Percentiles rank a stretch among this genome's conserved stretches.
Conservation (phyloP, 2,329 filamentous ascomycete genomes). For the Fusarium guadeloupense region DNA sequence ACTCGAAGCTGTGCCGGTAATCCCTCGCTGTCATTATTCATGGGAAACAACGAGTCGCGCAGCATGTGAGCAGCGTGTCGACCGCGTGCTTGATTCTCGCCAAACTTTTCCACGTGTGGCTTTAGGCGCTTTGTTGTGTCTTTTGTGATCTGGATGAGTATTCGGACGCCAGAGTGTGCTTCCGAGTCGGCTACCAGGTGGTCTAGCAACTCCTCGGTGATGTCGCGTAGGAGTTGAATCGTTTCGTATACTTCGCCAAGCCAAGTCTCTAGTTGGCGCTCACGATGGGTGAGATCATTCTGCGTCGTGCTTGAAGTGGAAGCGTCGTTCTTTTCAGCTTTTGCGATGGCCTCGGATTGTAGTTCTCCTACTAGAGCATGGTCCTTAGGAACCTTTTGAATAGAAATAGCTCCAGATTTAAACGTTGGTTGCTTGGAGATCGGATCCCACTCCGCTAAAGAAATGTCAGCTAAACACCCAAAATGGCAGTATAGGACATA, state of each 20-base stretch:
- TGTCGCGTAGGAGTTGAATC: not conserved
- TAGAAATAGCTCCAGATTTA: not conserved
- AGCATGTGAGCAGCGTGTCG: not conserved
- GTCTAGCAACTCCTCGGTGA: not conserved
- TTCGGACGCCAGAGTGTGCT: not conserved
- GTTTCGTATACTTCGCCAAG: not conserved
- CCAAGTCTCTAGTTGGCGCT: not conserved
- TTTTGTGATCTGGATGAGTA: not conserved
- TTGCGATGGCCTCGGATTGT: not conserved
- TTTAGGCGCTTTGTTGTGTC: not conserved
- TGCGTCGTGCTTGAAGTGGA: not conserved
- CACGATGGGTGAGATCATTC: not conserved
- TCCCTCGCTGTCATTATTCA: not conserved
- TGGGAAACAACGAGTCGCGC: not conserved
- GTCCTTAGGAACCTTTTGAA: accelerated
- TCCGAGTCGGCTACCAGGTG: not conserved
- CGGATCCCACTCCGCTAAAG: not conserved
- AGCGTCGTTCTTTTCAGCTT: not conserved
- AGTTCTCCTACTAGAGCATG: accelerated
- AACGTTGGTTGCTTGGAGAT: not conserved
- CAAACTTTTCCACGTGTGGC: not conserved
- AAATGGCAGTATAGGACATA: not conserved
- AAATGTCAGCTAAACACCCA: not conserved
- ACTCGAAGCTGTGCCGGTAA: not conserved
- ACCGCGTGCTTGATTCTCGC: not conserved